phyloP scores from a whole-genome alignment of 179 eudicot genomes.

The Amaranthus tricolor region DNA sequence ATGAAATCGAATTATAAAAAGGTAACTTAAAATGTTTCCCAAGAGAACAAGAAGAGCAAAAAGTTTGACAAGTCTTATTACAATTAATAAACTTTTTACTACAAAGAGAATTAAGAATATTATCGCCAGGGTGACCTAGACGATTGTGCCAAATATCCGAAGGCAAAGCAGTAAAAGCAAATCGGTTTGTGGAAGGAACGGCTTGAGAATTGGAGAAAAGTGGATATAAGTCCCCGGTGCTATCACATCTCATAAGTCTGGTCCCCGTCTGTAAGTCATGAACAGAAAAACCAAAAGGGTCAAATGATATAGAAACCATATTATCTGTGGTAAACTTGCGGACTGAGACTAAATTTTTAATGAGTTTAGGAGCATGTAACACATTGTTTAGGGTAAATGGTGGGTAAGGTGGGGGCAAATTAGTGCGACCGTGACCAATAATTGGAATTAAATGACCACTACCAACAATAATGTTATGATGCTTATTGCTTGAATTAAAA shows the following conservation, averaged over 20 bases:
- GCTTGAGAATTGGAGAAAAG: background rate
- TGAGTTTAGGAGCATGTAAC: background rate
- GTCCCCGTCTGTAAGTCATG: background rate
- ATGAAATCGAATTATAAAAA: too few species aligned
- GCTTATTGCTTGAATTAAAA: too few species aligned
- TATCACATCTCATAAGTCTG: background rate
- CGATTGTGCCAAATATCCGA: background rate
- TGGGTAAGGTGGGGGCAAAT: background rate
- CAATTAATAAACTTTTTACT: background rate
- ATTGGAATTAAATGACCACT: background rate
- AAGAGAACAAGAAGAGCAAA: background rate
- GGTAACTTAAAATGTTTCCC: too few species aligned
- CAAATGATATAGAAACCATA: background rate
- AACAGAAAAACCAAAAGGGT: background rate
- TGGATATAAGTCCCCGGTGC: background rate
- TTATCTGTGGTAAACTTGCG: too few species aligned
- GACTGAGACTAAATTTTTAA: too few species aligned
- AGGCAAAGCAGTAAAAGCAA: background rate
- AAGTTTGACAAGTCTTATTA: background rate
- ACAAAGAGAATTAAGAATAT: background rate
- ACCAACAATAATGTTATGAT: background rate
- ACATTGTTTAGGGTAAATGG: background rate
- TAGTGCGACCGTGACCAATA: background rate
- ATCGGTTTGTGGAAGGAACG: background rate
- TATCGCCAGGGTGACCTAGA: background rate